phyloP scores from a whole-genome alignment of 768 basidiomycete species.

The Leccinum incarnatum region DNA sequence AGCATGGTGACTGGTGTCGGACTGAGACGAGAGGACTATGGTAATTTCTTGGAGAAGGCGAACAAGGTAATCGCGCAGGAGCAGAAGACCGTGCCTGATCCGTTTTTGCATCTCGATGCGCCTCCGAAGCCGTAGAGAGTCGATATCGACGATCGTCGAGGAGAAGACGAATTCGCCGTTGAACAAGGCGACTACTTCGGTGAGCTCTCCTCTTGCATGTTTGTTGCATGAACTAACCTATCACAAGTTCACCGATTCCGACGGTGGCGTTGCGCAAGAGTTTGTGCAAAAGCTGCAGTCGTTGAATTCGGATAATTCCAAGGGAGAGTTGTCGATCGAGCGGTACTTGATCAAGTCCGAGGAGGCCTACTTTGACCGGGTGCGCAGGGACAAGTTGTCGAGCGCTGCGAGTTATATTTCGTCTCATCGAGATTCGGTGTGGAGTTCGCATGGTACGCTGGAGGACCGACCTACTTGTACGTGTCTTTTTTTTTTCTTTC shows the following conservation, averaged over 20 bases:
- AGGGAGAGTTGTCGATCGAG: too few species aligned
- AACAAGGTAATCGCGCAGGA: constrained; percentile 79
- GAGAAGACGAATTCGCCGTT: constrained; percentile 88
- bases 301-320: constrained; percentile 83
- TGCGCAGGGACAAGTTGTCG: too few species aligned
- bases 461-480: too few species aligned
- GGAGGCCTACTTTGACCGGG: too few species aligned
- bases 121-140: constrained; percentile 81
- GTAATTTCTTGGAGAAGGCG: constrained; percentile 80
- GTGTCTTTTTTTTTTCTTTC: too few species aligned
- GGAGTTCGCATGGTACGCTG: too few species aligned
- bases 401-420: too few species aligned
- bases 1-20: constrained; percentile 25
- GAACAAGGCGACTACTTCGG: constrained; percentile 90
- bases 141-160: constrained; percentile 87
- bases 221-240: background rate
- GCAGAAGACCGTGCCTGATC: constrained; percentile 76
- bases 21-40: constrained; percentile 48
- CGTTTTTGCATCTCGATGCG: constrained; percentile 65
- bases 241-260: constrained; percentile 83
- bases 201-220: constrained; percentile 32
- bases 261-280: constrained; percentile 86
- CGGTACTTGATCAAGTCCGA: too few species aligned
- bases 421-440: too few species aligned
- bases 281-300: constrained; percentile 83